These are phyloP conservation scores for Lodderomyces parapsilosis DNA, from an alignment of 1,139 yeast genomes.

Conservation along the genomic window DNA sequence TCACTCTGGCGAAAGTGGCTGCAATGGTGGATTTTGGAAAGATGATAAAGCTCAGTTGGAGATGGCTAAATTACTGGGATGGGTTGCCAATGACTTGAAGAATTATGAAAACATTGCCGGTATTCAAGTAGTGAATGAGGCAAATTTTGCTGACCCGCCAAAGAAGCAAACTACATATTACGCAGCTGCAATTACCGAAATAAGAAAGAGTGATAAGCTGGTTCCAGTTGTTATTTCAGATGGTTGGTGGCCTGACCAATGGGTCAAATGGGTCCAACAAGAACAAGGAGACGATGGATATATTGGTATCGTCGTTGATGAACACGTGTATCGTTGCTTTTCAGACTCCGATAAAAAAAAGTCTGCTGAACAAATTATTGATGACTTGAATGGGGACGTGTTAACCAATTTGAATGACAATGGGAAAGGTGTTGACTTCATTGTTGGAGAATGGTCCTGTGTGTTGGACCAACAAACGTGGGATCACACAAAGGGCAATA, in stretches of 20 bases:
- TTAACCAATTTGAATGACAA: constrained; percentile 49
- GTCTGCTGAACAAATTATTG: constrained; percentile 60
- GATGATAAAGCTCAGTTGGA: constrained; percentile 41
- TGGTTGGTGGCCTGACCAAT: constrained; percentile 88
- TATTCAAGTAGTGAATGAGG: constrained; percentile 82
- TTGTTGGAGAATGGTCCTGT: constrained; percentile 90
- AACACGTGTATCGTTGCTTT: constrained; percentile 85
- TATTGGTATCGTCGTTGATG: constrained; percentile 72
- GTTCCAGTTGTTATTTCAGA: constrained; percentile 84
- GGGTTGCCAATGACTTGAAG: constrained; percentile 60
- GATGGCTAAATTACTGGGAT: constrained; percentile 54
- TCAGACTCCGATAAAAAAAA: constrained; percentile 70
- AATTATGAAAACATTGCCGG: constrained; percentile 71
- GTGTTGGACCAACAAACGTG: constrained; percentile 77
- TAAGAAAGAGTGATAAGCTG: constrained; percentile 52
- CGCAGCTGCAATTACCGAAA: constrained; percentile 59
- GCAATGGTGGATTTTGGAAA: constrained; percentile 63
- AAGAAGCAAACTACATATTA: constrained; percentile 61
- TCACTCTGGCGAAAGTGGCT: constrained; percentile 71
- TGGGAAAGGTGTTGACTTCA: constrained; percentile 59
- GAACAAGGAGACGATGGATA: constrained; percentile 35
- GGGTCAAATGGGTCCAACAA: constrained; percentile 66
- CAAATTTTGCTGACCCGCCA: constrained; percentile 56
- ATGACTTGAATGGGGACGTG: constrained; percentile 54
- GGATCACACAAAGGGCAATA: constrained; percentile 52